A percentile compares a stretch with the other conserved stretches of the same genome.
These are phyloP conservation scores for Plasmodium billcollinsi DNA, from an alignment of 169 alveolate species.

Conservation along the genomic window DNA sequence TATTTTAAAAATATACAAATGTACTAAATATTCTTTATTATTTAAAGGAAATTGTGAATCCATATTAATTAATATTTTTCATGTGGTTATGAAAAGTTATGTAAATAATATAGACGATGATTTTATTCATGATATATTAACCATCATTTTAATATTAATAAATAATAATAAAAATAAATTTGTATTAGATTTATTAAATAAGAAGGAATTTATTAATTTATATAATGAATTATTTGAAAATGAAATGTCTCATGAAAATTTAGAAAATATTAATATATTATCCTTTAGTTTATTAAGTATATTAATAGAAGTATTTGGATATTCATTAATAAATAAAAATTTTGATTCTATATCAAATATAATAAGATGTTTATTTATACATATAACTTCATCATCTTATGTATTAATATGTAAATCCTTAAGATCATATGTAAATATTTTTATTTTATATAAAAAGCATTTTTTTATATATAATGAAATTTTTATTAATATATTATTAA, in stretches of 20 bases:
- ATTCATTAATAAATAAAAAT: conserved; percentile 37
- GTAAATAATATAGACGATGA: conserved; percentile 25
- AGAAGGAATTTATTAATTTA: conserved; percentile 28
- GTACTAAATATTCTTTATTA: conserved; percentile 58
- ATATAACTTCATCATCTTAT: conserved; percentile 67
- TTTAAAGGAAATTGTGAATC: conserved; percentile 73
- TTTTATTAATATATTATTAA: conserved; percentile 65
- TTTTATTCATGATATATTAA: conserved; percentile 48
- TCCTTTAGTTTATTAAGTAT: conserved; percentile 66
- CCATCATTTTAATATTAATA: conserved; percentile 40
- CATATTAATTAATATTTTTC: conserved; percentile 28
- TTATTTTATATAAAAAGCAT: conserved; percentile 67
- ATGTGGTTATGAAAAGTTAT: conserved; percentile 37
- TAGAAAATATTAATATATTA: conserved; percentile 58
- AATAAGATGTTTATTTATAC: conserved; percentile 67
- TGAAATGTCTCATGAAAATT: conserved; percentile 62
- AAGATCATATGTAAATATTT: conserved; percentile 72
- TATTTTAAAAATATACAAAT: conserved; percentile 72
- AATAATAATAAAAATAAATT: conserved; percentile 62
- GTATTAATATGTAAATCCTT: conserved; percentile 68
- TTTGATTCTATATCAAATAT: conserved; percentile 34
- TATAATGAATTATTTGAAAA: conserved; percentile 58
- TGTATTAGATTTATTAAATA: conserved; percentile 50
- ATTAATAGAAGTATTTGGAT: conserved; percentile 51
- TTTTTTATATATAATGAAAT: conserved; percentile 65